Conservation (phyloP, 768 basidiomycete genomes). For the Stropharia rugosoannulata region DNA sequence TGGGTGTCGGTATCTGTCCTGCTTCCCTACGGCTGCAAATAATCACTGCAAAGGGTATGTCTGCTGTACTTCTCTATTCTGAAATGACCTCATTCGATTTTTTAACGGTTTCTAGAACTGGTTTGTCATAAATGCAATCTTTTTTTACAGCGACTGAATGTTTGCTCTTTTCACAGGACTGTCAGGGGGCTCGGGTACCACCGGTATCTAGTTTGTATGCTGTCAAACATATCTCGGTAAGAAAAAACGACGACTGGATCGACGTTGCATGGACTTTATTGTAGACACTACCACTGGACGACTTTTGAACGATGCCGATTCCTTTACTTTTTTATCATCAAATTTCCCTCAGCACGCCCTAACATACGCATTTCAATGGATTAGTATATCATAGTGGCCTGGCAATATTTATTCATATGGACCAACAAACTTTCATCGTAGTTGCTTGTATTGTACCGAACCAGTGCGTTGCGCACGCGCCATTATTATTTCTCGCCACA, state of each 20-base stretch:
- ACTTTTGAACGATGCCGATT: too few relatives aligned
- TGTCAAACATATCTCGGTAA: too few relatives aligned
- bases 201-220: conserved; percentile 2
- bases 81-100: conserved; percentile 1
- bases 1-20: conserved; percentile 89
- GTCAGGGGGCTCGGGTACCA: conserved; percentile 2
- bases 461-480: too few relatives aligned
- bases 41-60: conserved; percentile 63
- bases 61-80: background rate
- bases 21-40: conserved; percentile 76
- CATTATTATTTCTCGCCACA: too few relatives aligned
- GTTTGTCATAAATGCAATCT: conserved; percentile 19
- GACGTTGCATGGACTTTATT: background rate
- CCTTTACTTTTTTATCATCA: too few relatives aligned
- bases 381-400: too few relatives aligned
- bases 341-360: too few relatives aligned
- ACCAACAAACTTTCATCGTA: too few relatives aligned
- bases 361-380: too few relatives aligned
- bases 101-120: conserved; percentile 27
- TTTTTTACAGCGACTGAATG: background rate
- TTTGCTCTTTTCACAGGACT: background rate
- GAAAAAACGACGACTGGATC: too few relatives aligned
- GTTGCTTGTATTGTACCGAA: too few relatives aligned
- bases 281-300: background rate
- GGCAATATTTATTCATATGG: too few relatives aligned